Percentiles rank a stretch among this genome's conserved stretches.
Conservation (phyloP, 202 grass and related monocot species). For the Elaeis oleifera region DNA sequence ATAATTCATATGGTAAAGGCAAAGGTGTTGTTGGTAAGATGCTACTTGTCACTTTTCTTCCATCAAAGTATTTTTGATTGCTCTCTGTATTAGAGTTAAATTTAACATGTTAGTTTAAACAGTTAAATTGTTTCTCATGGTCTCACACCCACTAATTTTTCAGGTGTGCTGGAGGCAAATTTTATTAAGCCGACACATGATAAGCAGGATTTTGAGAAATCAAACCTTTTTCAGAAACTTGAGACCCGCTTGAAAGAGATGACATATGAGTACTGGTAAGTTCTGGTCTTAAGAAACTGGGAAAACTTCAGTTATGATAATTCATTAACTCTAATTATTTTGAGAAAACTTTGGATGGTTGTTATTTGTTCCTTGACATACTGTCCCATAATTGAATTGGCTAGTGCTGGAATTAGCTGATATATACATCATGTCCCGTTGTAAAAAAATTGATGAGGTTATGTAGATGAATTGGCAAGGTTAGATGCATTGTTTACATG, state of each 20-base stretch:
- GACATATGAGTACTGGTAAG: constrained; percentile 94
- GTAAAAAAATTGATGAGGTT: too few relatives aligned
- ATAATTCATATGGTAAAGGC: constrained; percentile 93
- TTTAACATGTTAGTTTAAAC: constrained; percentile 10
- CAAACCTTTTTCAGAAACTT: constrained; percentile 80
- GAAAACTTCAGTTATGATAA: too few relatives aligned
- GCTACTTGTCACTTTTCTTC: constrained; percentile 1
- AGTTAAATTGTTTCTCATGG: neutral
- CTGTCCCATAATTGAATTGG: too few relatives aligned
- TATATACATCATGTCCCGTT: too few relatives aligned
- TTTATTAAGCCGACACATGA: constrained; percentile 97
- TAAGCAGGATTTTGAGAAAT: constrained; percentile 99
- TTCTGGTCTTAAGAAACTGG: constrained; percentile 13
- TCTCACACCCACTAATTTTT: neutral
- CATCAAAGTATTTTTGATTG: neutral
- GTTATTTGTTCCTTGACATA: too few relatives aligned
- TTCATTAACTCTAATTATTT: too few relatives aligned
- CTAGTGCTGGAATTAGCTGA: too few relatives aligned
- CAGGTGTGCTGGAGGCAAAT: constrained; percentile 82
- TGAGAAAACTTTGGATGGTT: too few relatives aligned
- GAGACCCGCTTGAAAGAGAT: constrained; percentile 93
- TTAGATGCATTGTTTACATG: too few relatives aligned
- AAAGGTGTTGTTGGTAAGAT: constrained; percentile 84
- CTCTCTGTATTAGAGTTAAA: constrained; percentile 20
- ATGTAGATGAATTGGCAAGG: too few relatives aligned